Evolutionary conservation across 2,329 filamentous ascomycete genomes (phyloP).

Genomic region (Coniochaeta sp.): DNA sequence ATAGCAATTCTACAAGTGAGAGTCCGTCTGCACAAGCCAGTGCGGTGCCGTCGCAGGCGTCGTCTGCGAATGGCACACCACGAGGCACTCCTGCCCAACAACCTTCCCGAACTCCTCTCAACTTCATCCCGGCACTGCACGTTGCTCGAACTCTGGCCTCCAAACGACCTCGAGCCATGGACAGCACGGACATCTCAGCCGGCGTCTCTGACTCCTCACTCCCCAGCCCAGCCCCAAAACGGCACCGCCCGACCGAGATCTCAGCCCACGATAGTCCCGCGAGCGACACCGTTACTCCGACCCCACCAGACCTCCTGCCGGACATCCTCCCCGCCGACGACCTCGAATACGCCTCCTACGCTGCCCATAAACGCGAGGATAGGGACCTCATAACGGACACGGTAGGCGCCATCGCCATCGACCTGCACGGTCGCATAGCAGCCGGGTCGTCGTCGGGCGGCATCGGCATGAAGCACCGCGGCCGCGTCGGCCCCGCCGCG

Average conservation of each 20-base stretch:
- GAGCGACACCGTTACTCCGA: background rate
- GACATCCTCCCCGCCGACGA: background rate
- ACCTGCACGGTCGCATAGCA: conserved; percentile 78
- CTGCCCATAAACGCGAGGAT: conserved; percentile 11
- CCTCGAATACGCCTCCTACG: conserved; percentile 4
- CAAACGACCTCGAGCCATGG: background rate
- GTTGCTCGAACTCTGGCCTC: background rate
- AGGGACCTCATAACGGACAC: conserved; percentile 79
- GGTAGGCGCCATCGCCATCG: conserved; percentile 90
- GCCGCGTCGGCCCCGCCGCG: conserved; percentile 85
- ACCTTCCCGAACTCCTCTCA: conserved; percentile 5
- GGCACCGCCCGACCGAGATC: background rate
- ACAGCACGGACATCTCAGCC: background rate
- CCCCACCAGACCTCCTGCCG: background rate
- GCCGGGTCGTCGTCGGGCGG: conserved; percentile 94
- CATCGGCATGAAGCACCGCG: conserved; percentile 96
- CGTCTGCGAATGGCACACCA: background rate
- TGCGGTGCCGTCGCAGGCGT: background rate
- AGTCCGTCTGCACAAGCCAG: background rate
- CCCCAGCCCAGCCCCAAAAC: background rate
- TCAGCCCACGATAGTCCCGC: conserved; percentile 12
- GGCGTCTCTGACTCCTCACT: background rate
- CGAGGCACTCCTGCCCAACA: conserved; percentile 5
- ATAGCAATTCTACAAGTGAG: background rate
- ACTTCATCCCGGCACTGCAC: conserved; percentile 8